Conservation (phyloP, 495 filamentous ascomycete species). For the Aspergillus campestris region DNA sequence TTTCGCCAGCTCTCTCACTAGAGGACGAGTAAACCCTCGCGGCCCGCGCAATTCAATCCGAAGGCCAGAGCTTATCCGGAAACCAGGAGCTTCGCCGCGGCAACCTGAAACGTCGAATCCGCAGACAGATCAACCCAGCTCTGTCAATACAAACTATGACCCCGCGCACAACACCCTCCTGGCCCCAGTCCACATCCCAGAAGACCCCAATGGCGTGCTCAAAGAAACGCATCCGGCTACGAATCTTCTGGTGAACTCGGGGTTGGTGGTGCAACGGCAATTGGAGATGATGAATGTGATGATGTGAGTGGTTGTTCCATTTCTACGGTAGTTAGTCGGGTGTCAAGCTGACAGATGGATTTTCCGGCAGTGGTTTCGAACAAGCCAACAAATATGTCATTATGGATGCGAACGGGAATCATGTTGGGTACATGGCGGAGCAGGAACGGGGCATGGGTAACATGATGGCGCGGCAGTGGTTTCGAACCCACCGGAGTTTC, state of each 20-base stretch:
- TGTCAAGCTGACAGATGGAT: not conserved
- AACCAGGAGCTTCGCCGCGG: constrained; percentile 2
- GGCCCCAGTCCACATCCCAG: constrained; percentile 49
- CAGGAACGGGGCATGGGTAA: constrained; percentile 52
- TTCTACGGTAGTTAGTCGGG: not conserved
- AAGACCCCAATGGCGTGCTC: constrained; percentile 54
- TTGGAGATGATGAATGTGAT: constrained; percentile 65
- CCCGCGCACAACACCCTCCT: constrained; percentile 41
- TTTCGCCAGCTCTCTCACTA: constrained; percentile 22
- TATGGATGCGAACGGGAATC: constrained; percentile 59
- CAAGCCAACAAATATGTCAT: constrained; percentile 68
- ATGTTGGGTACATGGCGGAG: constrained; percentile 63
- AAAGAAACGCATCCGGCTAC: constrained; percentile 53
- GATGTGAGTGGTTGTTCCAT: constrained; percentile 30
- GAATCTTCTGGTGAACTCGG: constrained; percentile 50
- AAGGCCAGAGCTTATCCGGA: constrained; percentile 17
- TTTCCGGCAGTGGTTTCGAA: constrained; percentile 49
- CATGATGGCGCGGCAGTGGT: constrained; percentile 54
- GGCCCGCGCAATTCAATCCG: constrained; percentile 26
- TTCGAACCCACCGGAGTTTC: constrained; percentile 58
- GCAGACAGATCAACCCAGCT: constrained; percentile 7
- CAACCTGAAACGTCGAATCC: constrained; percentile 2
- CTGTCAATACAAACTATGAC: constrained; percentile 22
- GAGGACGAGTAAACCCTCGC: constrained; percentile 17
- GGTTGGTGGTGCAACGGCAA: constrained; percentile 57